Percentiles rank a stretch among this genome's conserved stretches.
Conservation (phyloP, 129 eudicot genomes). For the Sambucus nigra region DNA sequence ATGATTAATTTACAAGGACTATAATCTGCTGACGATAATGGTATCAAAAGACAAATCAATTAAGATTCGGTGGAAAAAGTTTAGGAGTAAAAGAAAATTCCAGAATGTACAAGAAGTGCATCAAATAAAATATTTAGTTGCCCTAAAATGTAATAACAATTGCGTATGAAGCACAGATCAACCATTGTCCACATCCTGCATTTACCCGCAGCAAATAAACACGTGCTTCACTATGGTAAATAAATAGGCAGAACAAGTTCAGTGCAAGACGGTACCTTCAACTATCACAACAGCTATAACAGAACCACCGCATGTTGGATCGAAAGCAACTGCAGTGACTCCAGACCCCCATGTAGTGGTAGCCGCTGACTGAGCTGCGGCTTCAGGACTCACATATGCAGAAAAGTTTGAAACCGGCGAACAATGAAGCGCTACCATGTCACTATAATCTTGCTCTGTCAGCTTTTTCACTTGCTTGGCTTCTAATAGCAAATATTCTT, state of each 20-base stretch:
- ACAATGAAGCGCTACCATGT: slow-evolving; percentile 80
- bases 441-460: slow-evolving; percentile 58
- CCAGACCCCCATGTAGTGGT: slow-evolving; percentile 99
- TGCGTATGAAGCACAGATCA: neutral
- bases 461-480: slow-evolving; percentile 70
- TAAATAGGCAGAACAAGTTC: neutral
- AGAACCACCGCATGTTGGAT: slow-evolving; percentile 98
- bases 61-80: neutral
- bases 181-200: neutral
- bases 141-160: neutral
- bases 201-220: slow-evolving; percentile 5
- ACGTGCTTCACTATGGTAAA: slow-evolving; percentile 7
- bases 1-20: neutral
- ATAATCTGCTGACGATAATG: neutral
- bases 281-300: slow-evolving; percentile 90
- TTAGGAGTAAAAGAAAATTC: neutral
- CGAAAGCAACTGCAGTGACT: slow-evolving; percentile 96
- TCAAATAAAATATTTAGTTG: neutral
- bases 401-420: slow-evolving; percentile 97
- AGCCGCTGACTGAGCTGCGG: slow-evolving; percentile 85
- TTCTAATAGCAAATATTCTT: slow-evolving; percentile 66
- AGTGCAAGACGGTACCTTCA: slow-evolving; percentile 48
- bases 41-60: neutral
- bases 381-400: slow-evolving; percentile 97
- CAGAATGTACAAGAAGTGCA: neutral